Percentiles rank a stretch among this genome's conserved stretches.
Conservation (phyloP, 441 rosid genomes). For the Gossypium gossypioides region DNA sequence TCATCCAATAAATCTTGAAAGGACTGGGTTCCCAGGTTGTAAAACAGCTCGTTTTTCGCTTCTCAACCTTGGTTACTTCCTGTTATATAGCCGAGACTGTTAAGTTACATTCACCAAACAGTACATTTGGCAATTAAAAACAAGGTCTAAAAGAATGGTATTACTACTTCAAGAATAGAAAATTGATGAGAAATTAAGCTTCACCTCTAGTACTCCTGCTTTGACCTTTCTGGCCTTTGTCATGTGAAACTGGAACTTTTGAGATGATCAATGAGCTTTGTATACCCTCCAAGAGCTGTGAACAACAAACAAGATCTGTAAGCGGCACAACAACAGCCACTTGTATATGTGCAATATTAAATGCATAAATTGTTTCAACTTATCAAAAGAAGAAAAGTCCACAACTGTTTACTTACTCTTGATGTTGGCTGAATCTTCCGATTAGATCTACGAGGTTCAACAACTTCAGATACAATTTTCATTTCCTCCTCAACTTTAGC, state of each 20-base stretch:
- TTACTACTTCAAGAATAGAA: neutral
- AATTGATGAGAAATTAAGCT: neutral
- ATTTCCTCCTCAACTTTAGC: conserved; percentile 55
- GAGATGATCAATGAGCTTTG: conserved; percentile 88
- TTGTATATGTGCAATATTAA: neutral
- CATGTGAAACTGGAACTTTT: conserved; percentile 67
- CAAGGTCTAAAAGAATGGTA: neutral
- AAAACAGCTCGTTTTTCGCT: neutral
- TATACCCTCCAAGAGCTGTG: conserved; percentile 84
- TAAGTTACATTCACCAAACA: neutral
- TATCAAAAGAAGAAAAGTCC: neutral
- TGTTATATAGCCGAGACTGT: conserved; percentile 23
- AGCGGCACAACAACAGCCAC: neutral
- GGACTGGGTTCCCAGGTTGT: conserved; percentile 9
- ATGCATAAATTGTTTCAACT: neutral
- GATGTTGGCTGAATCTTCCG: conserved; percentile 98
- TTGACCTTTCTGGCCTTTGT: conserved; percentile 53
- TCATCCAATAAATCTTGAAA: conserved; percentile 14
- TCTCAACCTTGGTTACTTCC: conserved; percentile 40
- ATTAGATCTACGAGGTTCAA: conserved; percentile 83
- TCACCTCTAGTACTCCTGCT: conserved; percentile 57
- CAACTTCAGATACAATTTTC: conserved; percentile 31
- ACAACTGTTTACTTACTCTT: conserved; percentile 45
- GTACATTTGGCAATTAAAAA: neutral
- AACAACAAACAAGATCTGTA: conserved; percentile 7